Percentiles rank a stretch among this genome's conserved stretches.
Conservation (phyloP, 345 rosid species). For the Ceriops tagal region DNA sequence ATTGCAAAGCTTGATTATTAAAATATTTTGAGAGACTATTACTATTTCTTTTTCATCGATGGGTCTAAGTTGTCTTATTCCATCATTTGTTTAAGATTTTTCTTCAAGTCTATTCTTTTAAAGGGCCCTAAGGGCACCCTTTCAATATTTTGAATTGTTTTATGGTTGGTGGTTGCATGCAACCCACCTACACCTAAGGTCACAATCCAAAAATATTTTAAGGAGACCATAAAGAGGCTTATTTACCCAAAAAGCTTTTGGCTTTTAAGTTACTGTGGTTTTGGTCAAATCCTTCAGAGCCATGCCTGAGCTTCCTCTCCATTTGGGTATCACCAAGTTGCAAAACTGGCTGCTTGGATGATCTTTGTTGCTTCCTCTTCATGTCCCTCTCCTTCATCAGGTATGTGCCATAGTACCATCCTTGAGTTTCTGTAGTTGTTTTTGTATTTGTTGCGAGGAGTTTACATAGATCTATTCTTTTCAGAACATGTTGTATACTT, state of each 20-base stretch:
- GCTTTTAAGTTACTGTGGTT: conserved; percentile 2
- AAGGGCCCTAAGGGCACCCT: neutral
- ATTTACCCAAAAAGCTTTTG: conserved; percentile 5
- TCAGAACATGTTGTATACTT: neutral
- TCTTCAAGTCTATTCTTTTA: conserved; percentile 10
- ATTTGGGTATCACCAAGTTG: conserved; percentile 22
- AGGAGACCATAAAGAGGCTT: conserved; percentile 3
- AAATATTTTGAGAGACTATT: neutral
- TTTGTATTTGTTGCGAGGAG: neutral
- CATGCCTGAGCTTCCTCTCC: conserved; percentile 16
- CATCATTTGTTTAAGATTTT: neutral
- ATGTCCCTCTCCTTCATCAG: conserved; percentile 18
- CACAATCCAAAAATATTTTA: conserved; percentile 16
- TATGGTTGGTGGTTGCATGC: conserved; percentile 22
- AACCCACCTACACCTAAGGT: conserved; percentile 33
- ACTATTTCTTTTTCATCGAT: conserved; percentile 2
- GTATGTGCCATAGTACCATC: conserved; percentile 15
- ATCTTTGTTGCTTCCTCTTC: conserved; percentile 13
- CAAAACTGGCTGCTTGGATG: conserved; percentile 20
- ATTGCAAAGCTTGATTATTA: no score
- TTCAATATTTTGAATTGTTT: conserved; percentile 11
- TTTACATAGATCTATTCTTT: neutral
- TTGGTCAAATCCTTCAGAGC: conserved; percentile 31
- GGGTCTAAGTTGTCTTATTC: conserved; percentile 1
- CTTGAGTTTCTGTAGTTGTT: conserved; percentile 2